Base-by-base conservation (phyloP, 148 eudicot genomes). In the Rhododendron vialii region DNA sequence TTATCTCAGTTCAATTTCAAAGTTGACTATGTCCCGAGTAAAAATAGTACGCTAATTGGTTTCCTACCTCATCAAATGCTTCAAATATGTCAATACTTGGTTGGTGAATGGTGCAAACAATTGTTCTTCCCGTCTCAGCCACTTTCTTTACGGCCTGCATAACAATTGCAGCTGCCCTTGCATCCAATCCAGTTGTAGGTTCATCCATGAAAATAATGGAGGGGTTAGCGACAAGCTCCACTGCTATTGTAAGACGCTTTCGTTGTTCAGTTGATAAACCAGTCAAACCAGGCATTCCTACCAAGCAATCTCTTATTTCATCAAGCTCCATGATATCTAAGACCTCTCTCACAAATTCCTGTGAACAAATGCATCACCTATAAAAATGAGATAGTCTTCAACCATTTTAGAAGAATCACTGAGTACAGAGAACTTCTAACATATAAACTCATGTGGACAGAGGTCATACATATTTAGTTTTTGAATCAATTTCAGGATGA, bases 91-190 rank as follows among this genome's bases (percentile, higher is more conserved):
- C 95, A 81, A 94, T 96, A 73, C 98, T 94, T 51, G 98, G 98
- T 85, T 95, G 98, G 86, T 95, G 98, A 85, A 95, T 93, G 84
- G 98, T 95, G 90, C 98, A 95, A 80, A 95, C 96, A 86, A 95
- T 92, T 77, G 98, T 96, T 88, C 96, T 92, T 86, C 98, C 98
- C 20, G 94, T 94, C 48, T 85, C 83, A 82, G 89, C 96, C 45
- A 93, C 91, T 81, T 96, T 96, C 88, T 93, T 92, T 22, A 94
- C 95, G 14, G 93, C 95, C 83, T 94, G 91, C 93, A 96, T 92
- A 22, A 96, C 96, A 87, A 94, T 91, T 14, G 98, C 95, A 81
- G 96, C 96, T 82, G 98, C 92, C 88, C 98, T 92, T 80, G 96
- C 98, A 90, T 94, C 98, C 85, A 96, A 85, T 24, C 98, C 98